Evolutionary conservation across 805 yeast genomes (phyloP).

Genomic region (Nakazawaea ernobii): DNA sequence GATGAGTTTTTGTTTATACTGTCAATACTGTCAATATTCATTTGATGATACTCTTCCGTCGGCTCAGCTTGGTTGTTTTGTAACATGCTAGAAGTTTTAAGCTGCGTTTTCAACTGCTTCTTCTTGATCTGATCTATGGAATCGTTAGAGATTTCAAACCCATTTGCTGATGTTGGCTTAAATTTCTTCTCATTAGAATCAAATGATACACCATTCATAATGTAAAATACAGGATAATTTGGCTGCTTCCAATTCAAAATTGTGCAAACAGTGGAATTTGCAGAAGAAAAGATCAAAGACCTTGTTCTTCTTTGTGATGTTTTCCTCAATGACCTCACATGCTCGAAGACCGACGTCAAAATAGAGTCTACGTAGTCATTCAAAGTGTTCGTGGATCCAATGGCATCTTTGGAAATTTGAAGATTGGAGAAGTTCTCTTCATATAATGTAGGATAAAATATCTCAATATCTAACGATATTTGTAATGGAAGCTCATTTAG

Average conservation of each 20-base stretch:
- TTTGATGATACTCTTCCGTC: constrained; percentile 12
- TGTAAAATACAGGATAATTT: constrained; percentile 88
- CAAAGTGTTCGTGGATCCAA: constrained; percentile 31
- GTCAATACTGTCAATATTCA: constrained; percentile 29
- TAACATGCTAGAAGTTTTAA: constrained; percentile 4
- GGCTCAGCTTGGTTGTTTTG: neutral
- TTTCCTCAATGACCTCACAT: constrained; percentile 51
- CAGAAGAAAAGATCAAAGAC: constrained; percentile 77
- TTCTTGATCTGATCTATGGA: constrained; percentile 13
- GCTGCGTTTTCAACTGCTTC: constrained; percentile 12
- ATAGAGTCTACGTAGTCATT: constrained; percentile 75
- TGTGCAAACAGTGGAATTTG: constrained; percentile 87
- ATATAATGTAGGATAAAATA: constrained; percentile 63
- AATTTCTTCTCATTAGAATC: constrained; percentile 23
- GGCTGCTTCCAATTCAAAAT: constrained; percentile 98
- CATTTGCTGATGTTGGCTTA: constrained; percentile 35
- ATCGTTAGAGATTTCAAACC: constrained; percentile 21
- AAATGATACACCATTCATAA: constrained; percentile 61
- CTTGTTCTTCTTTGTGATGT: constrained; percentile 31
- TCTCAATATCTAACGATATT: constrained; percentile 67
- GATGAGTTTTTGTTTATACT: constrained; percentile 29
- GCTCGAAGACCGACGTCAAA: constrained; percentile 66
- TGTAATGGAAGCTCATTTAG: constrained; percentile 49
- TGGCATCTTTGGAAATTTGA: constrained; percentile 14
- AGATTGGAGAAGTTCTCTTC: constrained; percentile 26